phyloP scores from a whole-genome alignment of 2,329 filamentous ascomycete species.

The Tolypocladium capitatum region DNA sequence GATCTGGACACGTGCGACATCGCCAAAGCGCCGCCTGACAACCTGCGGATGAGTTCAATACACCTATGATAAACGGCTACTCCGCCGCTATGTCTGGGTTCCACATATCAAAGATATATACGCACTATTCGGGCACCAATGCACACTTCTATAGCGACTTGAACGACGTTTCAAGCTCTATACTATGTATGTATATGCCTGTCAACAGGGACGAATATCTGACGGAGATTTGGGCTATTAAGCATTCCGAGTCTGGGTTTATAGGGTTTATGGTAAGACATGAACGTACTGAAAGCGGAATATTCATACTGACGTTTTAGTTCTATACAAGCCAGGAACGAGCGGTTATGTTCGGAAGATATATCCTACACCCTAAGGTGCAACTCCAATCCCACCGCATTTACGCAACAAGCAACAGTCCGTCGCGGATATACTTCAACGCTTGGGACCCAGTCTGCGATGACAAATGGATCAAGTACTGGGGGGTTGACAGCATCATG shows the following conservation, averaged over 20 bases:
- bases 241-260: constrained; percentile 1
- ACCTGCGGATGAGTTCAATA: constrained; percentile 1
- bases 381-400: background rate
- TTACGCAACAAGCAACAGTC: background rate
- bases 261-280: background rate
- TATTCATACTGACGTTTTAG: background rate
- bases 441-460: background rate
- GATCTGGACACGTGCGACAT: constrained; percentile 1
- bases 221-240: constrained; percentile 3
- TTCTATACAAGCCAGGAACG: background rate
- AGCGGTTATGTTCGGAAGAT: background rate
- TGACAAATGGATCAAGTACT: constrained; percentile 1
- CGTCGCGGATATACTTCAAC: constrained; percentile 1
- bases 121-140: background rate
- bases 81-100: background rate
- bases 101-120: background rate
- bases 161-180: background rate
- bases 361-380: background rate
- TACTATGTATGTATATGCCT: constrained; percentile 6
- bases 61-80: background rate
- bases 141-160: background rate
- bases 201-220: constrained; percentile 4
- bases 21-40: background rate
- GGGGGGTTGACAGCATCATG: background rate
- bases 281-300: background rate